Percentiles rank a stretch among this genome's conserved stretches.
Conservation (phyloP, 2,329 filamentous ascomycete species). For the Chaetomium strumarium region DNA sequence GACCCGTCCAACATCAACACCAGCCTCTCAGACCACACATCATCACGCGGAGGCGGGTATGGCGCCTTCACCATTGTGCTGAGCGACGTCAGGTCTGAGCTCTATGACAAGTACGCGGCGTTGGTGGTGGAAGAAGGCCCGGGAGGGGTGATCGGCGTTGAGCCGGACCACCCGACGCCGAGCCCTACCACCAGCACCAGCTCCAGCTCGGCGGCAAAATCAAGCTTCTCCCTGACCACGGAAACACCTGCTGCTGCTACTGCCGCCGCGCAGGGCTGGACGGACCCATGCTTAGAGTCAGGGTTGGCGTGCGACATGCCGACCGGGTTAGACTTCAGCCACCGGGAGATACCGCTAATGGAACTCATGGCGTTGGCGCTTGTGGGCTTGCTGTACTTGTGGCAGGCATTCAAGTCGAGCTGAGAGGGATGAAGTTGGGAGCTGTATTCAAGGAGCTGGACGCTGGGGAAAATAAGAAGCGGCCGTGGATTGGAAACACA, state of each 20-base stretch:
- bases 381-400: constrained; percentile 4
- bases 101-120: constrained; percentile 27
- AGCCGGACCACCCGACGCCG: neutral
- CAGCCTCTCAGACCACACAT: constrained; percentile 33
- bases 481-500: no score
- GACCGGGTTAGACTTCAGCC: neutral
- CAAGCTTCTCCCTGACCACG: neutral
- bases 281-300: neutral
- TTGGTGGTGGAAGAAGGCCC: constrained; percentile 13
- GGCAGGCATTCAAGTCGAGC: constrained; percentile 1
- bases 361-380: constrained; percentile 2
- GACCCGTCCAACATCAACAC: constrained; percentile 30
- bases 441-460: neutral
- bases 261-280: neutral
- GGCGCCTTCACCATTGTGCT: constrained; percentile 33
- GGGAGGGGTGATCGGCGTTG: neutral
- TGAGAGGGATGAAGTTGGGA: neutral
- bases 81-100: constrained; percentile 29
- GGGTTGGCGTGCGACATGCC: neutral
- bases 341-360: neutral
- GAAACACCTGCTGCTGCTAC: neutral
- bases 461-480: neutral
- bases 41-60: constrained; percentile 30
- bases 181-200: neutral
- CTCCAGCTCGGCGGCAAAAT: neutral